These are phyloP conservation scores for Globisporangium cederbergense DNA, from an alignment of 352 stramenopile genomes.

Conservation along the genomic window DNA sequence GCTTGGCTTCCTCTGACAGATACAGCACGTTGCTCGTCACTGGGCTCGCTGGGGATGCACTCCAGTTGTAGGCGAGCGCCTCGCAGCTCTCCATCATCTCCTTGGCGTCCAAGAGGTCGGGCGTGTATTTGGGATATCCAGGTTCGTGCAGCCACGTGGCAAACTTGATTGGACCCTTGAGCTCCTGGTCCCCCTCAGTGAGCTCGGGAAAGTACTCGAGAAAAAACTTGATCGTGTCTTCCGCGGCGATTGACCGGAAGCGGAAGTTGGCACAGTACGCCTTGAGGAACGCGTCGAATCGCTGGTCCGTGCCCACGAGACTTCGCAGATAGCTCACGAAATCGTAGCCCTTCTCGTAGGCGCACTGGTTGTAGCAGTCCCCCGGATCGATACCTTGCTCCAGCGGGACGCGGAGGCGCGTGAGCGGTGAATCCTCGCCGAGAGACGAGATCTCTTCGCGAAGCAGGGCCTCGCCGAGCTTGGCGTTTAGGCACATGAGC, in stretches of 20 bases:
- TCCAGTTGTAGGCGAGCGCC: conserved; percentile 62
- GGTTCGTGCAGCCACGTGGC: conserved; percentile 64
- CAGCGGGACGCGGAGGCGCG: conserved; percentile 62
- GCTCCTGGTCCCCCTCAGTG: conserved; percentile 34
- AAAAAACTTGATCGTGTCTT: conserved; percentile 72
- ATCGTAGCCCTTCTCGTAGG: conserved; percentile 79
- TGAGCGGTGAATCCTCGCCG: conserved; percentile 65
- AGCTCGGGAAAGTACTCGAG: conserved; percentile 61
- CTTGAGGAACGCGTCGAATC: conserved; percentile 69
- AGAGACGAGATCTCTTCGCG: conserved; percentile 69
- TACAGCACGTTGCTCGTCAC: conserved; percentile 66
- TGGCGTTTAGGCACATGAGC: conserved; percentile 67
- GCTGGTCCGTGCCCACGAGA: conserved; percentile 57
- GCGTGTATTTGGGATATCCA: conserved; percentile 51
- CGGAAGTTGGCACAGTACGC: conserved; percentile 60
- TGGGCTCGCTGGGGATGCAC: conserved; percentile 31
- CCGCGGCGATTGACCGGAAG: conserved; percentile 74
- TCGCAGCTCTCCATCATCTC: conserved; percentile 72
- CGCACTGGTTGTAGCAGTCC: conserved; percentile 81
- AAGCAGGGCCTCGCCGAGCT: conserved; percentile 64
- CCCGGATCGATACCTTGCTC: conserved; percentile 74
- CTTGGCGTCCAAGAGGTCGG: conserved; percentile 61
- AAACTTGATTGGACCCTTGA: conserved; percentile 64
- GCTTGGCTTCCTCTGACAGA: conserved; percentile 51
- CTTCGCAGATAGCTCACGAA: conserved; percentile 75